Conservation (phyloP, 2,329 filamentous ascomycete genomes). For the Penicillium psychrosexuale region DNA sequence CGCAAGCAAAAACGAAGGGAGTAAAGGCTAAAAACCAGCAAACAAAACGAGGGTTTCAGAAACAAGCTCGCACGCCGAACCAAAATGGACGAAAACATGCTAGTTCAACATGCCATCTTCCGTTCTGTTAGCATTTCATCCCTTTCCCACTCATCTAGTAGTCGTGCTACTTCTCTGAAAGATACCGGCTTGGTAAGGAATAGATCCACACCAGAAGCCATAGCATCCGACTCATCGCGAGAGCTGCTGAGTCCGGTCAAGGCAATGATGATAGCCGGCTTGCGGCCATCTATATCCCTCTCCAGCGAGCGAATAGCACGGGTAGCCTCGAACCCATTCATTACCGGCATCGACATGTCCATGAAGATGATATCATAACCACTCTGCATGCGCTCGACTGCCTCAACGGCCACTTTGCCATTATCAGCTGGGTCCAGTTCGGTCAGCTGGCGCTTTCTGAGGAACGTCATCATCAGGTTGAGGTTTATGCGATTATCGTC, state of each 20-base stretch:
- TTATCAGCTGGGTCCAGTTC: slow-evolving; percentile 42
- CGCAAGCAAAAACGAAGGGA: neutral
- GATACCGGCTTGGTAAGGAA: slow-evolving; percentile 50
- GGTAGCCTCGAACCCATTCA: slow-evolving; percentile 50
- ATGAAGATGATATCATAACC: slow-evolving; percentile 48
- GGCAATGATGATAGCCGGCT: slow-evolving; percentile 43
- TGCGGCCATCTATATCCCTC: slow-evolving; percentile 31
- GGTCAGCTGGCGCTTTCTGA: slow-evolving; percentile 39
- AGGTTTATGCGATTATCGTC: slow-evolving; percentile 49
- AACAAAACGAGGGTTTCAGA: neutral
- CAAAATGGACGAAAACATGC: neutral
- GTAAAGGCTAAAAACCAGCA: neutral
- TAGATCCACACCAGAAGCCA: slow-evolving; percentile 45
- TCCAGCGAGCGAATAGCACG: slow-evolving; percentile 46
- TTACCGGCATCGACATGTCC: slow-evolving; percentile 50
- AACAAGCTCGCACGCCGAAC: neutral
- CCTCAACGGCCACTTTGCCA: slow-evolving; percentile 44
- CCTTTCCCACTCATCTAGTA: slow-evolving; percentile 37
- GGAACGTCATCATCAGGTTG: slow-evolving; percentile 44
- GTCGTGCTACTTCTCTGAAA: slow-evolving; percentile 42
- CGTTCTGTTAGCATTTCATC: slow-evolving; percentile 14
- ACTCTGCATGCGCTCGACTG: slow-evolving; percentile 31
- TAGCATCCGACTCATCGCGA: slow-evolving; percentile 44
- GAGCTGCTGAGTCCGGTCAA: slow-evolving; percentile 46
- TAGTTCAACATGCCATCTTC: neutral